Evolutionary conservation across 2,329 filamentous ascomycete species (phyloP).

Genomic region (Aureobasidium pullulans): DNA sequence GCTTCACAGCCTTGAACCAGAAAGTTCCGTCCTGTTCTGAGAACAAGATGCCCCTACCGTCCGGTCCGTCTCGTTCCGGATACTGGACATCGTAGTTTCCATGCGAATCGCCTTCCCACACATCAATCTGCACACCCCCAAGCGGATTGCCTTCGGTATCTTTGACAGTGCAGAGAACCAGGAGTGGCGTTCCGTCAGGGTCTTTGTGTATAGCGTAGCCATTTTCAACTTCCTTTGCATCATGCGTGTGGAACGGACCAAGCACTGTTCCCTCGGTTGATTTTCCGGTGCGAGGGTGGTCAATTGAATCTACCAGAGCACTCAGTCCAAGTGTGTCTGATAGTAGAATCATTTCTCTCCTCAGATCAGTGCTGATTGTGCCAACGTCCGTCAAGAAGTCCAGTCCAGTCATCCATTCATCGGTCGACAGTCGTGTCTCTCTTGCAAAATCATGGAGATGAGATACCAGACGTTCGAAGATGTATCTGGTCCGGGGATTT

Average conservation of each 20-base stretch:
- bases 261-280: constrained; percentile 25
- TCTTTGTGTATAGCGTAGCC: constrained; percentile 20
- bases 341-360: constrained; percentile 42
- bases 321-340: constrained; percentile 22
- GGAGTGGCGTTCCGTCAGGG: constrained; percentile 18
- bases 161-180: constrained; percentile 20
- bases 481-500: constrained; percentile 56
- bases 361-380: constrained; percentile 60
- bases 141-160: constrained; percentile 21
- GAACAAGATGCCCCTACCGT: constrained; percentile 22
- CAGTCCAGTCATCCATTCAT: constrained; percentile 67
- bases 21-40: constrained; percentile 21
- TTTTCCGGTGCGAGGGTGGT: constrained; percentile 16
- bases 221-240: constrained; percentile 20
- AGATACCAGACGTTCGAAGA: constrained; percentile 62
- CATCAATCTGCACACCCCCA: constrained; percentile 12
- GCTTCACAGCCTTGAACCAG: constrained; percentile 23
- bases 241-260: constrained; percentile 26
- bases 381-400: constrained; percentile 63
- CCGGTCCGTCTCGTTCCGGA: constrained; percentile 19
- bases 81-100: constrained; percentile 26
- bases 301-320: constrained; percentile 23
- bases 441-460: constrained; percentile 73
- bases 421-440: constrained; percentile 63
- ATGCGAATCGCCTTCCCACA: constrained; percentile 26